Evolutionary conservation across 306 rosid species (phyloP).

Genomic region (Quercus gilva): DNA sequence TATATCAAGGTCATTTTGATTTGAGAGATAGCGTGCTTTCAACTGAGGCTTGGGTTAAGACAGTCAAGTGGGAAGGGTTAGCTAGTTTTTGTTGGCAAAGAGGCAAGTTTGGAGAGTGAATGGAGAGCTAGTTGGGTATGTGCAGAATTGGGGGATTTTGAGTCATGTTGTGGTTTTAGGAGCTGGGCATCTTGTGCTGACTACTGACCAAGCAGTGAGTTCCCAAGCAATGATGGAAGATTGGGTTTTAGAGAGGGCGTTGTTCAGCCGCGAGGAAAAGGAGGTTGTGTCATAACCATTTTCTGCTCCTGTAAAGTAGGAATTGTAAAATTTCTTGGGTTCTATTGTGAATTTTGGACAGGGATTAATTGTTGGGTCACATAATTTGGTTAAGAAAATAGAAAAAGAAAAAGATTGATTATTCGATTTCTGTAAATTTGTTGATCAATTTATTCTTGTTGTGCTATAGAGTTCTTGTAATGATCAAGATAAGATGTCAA

Average conservation of each 20-base stretch:
- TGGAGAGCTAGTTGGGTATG: constrained; percentile 69
- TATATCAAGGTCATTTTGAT: constrained; percentile 72
- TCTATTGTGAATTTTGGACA: too few relatives aligned
- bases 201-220: constrained; percentile 54
- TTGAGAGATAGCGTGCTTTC: constrained; percentile 59
- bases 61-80: constrained; percentile 65
- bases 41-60: constrained; percentile 70
- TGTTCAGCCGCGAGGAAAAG: constrained; percentile 19
- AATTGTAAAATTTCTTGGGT: neutral
- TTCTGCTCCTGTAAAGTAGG: neutral
- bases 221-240: constrained; percentile 76
- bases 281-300: neutral
- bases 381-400: neutral
- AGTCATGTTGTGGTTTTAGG: constrained; percentile 70
- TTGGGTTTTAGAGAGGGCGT: constrained; percentile 60
- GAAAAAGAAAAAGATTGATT: too few relatives aligned
- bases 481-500: too few relatives aligned
- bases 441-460: too few relatives aligned
- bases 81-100: constrained; percentile 40
- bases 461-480: too few relatives aligned
- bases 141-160: constrained; percentile 65
- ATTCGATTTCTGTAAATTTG: too few relatives aligned
- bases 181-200: constrained; percentile 64
- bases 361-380: too few relatives aligned
- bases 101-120: constrained; percentile 68